Evolutionary conservation across 192 early-diverging fungal genomes (phyloP).

Genomic region (Haplosporangium gracile): DNA sequence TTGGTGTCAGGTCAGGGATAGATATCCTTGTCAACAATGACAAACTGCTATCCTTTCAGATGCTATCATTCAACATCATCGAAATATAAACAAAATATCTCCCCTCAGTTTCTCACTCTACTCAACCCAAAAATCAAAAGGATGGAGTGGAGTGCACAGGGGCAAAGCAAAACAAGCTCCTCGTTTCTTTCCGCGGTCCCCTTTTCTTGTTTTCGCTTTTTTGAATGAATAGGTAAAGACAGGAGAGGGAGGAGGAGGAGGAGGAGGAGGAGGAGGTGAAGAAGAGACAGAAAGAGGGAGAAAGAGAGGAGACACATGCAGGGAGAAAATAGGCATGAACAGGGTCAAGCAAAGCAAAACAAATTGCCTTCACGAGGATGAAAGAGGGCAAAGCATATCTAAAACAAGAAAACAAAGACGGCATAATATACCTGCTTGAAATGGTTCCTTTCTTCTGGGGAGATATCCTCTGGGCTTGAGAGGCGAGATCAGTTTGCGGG

Average conservation of each 20-base stretch:
- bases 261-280: no score
- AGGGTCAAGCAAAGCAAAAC: slow-evolving; percentile 6
- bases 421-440: slow-evolving; percentile 40
- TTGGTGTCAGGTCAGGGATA: not conserved
- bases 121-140: not conserved
- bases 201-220: slow-evolving; percentile 2
- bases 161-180: not conserved
- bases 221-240: not conserved
- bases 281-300: not conserved
- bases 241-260: no score
- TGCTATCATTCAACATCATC: slow-evolving; percentile 3
- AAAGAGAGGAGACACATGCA: not conserved
- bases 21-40: not conserved
- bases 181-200: not conserved
- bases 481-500: slow-evolving; percentile 61
- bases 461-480: slow-evolving; percentile 60
- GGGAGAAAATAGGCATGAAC: slow-evolving; percentile 4
- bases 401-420: not conserved
- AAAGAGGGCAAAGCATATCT: slow-evolving; percentile 1
- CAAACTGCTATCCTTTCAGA: not conserved
- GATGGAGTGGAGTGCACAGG: not conserved
- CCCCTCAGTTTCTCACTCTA: no score
- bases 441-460: slow-evolving; percentile 55
- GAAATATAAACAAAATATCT: not conserved
- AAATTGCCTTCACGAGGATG: not conserved